Evolutionary conservation across 345 rosid species (phyloP).

Genomic region (Fremontodendron californicum): DNA sequence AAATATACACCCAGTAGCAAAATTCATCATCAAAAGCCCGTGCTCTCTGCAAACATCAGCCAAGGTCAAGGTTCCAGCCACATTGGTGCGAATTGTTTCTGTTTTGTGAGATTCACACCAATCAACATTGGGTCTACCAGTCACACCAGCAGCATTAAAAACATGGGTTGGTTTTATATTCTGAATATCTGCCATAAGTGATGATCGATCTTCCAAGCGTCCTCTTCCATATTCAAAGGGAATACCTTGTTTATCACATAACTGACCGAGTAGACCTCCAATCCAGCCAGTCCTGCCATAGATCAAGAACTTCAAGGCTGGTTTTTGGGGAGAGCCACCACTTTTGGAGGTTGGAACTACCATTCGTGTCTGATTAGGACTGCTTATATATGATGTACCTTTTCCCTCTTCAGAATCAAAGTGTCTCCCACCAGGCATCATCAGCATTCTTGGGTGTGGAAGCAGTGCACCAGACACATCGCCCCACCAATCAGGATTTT

Average conservation of each 20-base stretch:
- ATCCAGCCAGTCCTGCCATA: slow-evolving; percentile 94
- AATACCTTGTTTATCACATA: slow-evolving; percentile 77
- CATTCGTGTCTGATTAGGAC: slow-evolving; percentile 52
- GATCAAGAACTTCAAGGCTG: slow-evolving; percentile 67
- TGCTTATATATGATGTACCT: slow-evolving; percentile 25
- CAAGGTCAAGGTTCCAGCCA: slow-evolving; percentile 76
- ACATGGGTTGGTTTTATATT: slow-evolving; percentile 79
- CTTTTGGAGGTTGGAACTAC: slow-evolving; percentile 55
- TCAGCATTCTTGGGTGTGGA: slow-evolving; percentile 88
- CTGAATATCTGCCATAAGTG: slow-evolving; percentile 60
- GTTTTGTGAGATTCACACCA: slow-evolving; percentile 95
- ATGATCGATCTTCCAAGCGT: slow-evolving; percentile 68
- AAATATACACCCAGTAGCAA: slow-evolving; percentile 88
- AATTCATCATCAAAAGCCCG: slow-evolving; percentile 69
- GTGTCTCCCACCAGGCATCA: slow-evolving; percentile 87
- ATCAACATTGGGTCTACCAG: slow-evolving; percentile 93
- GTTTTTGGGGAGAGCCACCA: slow-evolving; percentile 38
- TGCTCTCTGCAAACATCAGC: slow-evolving; percentile 86
- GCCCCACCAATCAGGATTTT: slow-evolving; percentile 93
- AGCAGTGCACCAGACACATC: slow-evolving; percentile 89
- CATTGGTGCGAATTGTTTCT: slow-evolving; percentile 78
- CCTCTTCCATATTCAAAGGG: slow-evolving; percentile 77
- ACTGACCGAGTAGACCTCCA: slow-evolving; percentile 75
- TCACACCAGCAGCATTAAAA: slow-evolving; percentile 88
- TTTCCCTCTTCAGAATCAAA: slow-evolving; percentile 62